Conservation (phyloP, 495 filamentous ascomycete genomes). For the Podospora pseudopauciseta region DNA sequence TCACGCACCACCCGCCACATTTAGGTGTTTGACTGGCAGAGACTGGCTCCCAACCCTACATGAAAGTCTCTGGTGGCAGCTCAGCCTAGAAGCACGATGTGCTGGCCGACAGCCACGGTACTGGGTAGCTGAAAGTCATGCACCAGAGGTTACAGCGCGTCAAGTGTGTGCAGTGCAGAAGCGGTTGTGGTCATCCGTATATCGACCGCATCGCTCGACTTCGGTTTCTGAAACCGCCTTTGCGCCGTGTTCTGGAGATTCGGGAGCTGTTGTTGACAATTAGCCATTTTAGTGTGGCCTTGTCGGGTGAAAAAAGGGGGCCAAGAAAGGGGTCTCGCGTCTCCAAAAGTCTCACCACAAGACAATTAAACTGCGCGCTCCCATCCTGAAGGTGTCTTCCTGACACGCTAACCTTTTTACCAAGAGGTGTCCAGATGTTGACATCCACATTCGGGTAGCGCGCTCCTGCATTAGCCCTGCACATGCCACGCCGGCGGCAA, state of each 20-base stretch:
- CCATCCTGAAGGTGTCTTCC: neutral
- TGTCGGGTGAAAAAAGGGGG: neutral
- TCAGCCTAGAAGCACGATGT: constrained; percentile 3
- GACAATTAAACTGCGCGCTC: neutral
- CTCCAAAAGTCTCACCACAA: neutral
- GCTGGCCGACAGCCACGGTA: neutral
- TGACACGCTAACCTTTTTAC: neutral
- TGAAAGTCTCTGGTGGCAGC: neutral
- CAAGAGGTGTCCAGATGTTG: neutral
- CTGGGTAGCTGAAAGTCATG: neutral
- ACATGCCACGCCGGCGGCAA: constrained; percentile 1
- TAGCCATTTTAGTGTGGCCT: neutral
- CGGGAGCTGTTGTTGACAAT: neutral
- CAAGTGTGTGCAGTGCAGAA: neutral
- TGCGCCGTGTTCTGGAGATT: neutral
- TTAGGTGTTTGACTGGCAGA: neutral
- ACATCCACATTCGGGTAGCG: neutral
- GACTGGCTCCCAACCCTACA: neutral
- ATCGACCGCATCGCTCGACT: neutral
- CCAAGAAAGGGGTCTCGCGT: neutral
- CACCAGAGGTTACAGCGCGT: neutral
- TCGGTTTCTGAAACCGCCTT: neutral
- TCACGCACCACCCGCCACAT: neutral
- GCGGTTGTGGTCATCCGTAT: neutral
- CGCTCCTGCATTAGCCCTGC: neutral